These are phyloP conservation scores for Plasmopara viticola DNA, from an alignment of 352 stramenopile species.

Conservation along the genomic window DNA sequence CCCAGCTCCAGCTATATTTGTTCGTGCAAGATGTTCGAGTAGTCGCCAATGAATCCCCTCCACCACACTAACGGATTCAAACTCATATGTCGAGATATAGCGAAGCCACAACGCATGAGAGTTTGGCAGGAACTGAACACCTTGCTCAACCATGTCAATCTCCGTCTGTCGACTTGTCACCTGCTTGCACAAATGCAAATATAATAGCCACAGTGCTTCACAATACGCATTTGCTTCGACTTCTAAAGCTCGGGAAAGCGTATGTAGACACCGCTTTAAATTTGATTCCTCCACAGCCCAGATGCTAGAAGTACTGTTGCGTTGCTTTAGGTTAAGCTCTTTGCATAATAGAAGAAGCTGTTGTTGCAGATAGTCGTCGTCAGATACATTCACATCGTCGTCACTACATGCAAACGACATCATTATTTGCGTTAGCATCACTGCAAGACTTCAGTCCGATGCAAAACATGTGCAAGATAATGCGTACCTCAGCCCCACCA, in stretches of 20 bases:
- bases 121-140: constrained; percentile 33
- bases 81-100: constrained; percentile 34
- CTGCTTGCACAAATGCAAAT: constrained; percentile 30
- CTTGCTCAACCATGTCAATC: constrained; percentile 32
- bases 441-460: not conserved
- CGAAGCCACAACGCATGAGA: constrained; percentile 38
- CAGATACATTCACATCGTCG: constrained; percentile 19
- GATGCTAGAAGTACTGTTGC: constrained; percentile 1
- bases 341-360: constrained; percentile 26
- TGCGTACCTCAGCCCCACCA: constrained; percentile 31
- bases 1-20: constrained; percentile 5
- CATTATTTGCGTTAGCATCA: not conserved
- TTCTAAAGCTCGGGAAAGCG: constrained; percentile 36
- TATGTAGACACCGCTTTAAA: constrained; percentile 28
- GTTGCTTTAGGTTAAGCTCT: constrained; percentile 18
- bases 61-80: constrained; percentile 26
- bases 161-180: constrained; percentile 25
- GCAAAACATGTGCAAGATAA: not conserved
- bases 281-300: constrained; percentile 21
- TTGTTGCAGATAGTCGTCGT: constrained; percentile 15
- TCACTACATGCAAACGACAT: constrained; percentile 20
- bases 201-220: constrained; percentile 39
- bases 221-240: constrained; percentile 38
- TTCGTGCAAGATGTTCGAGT: constrained; percentile 24
- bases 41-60: constrained; percentile 32